These are phyloP conservation scores for Mucor saturninus DNA, from an alignment of 371 early-diverging fungal genomes.

Conservation along the genomic window DNA sequence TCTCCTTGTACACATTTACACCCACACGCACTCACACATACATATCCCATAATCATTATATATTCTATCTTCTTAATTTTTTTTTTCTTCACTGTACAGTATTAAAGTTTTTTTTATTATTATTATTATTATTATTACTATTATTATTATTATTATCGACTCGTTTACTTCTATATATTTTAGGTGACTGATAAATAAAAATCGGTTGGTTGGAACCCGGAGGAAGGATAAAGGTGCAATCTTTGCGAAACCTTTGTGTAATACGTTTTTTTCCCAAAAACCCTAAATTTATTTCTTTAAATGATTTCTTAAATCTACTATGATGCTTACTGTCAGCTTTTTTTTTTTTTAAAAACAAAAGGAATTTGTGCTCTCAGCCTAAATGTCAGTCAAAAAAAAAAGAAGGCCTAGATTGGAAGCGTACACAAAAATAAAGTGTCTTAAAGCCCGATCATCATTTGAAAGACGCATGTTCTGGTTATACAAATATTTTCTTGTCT, in stretches of 20 bases:
- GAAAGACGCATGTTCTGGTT: slow-evolving; percentile 31
- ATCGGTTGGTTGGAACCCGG: neutral
- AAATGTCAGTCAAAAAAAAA: neutral
- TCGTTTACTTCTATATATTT: neutral
- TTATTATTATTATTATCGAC: neutral
- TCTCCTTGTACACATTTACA: neutral
- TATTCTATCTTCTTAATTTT: too few relatives aligned
- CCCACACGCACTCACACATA: neutral
- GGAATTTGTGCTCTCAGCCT: neutral
- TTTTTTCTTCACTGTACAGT: too few relatives aligned
- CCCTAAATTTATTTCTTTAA: too few relatives aligned
- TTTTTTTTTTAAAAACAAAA: too few relatives aligned
- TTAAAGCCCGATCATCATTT: slow-evolving; percentile 22
- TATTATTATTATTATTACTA: neutral
- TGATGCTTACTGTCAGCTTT: too few relatives aligned
- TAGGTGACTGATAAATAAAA: neutral
- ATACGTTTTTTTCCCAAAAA: too few relatives aligned
- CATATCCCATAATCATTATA: too few relatives aligned
- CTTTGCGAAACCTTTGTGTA: neutral
- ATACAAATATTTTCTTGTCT: slow-evolving; percentile 27
- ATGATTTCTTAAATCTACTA: too few relatives aligned
- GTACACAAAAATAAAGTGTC: neutral
- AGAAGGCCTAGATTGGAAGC: neutral
- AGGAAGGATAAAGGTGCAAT: neutral
- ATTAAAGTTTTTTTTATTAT: neutral